Evolutionary conservation across 768 basidiomycete genomes (phyloP), one percentile per base, ranked within the genome.

Genomic region (Boletus sp.): DNA sequence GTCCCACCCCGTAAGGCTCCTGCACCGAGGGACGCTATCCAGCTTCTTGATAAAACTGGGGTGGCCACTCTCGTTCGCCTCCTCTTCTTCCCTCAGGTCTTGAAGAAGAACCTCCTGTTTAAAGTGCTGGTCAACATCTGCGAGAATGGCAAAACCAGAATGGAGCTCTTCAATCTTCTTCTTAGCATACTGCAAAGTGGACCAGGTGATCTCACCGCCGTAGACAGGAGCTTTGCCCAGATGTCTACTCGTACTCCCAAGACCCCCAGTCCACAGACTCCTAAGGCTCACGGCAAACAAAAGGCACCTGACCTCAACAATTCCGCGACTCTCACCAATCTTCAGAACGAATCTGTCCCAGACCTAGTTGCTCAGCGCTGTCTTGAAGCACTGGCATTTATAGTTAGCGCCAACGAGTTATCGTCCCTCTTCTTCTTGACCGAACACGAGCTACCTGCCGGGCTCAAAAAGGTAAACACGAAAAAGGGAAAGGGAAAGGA

Each of bases 401-500:
- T 98, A 61, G 94, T 97, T 70, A 83, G 79, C 55, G 79, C 85
- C 24, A 98, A 97, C 69, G 89, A 93, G 57, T 71, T 83, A 17
- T 90, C 92, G 1, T 89, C 94, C 1, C 73, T 92, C 17, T 98
- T 95, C 81, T 98, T 99, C 84, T 79, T 99, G 57, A 91, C 87
- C 1, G 97, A 99, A 72, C 94, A 98, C 62, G 97, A 99, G 62
- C 77, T 94, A 35, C 87, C 90, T 7, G 80, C 79, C n/a, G 88
- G 89, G 45, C 79, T 95, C 15, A 84, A 85, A 60, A 83, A 85
- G 62, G 72, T 78, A 12, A 73, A 80, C 7, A 82, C 83, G 18
- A 92, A 89, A 73, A 97, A 97, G 72, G 94, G 94, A 9, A 98
- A 97, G 73, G 95, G 93, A 20, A 98, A 97, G 71, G 95, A 98